Base-by-base conservation (phyloP, 306 rosid species). In the Acacia confusa region DNA sequence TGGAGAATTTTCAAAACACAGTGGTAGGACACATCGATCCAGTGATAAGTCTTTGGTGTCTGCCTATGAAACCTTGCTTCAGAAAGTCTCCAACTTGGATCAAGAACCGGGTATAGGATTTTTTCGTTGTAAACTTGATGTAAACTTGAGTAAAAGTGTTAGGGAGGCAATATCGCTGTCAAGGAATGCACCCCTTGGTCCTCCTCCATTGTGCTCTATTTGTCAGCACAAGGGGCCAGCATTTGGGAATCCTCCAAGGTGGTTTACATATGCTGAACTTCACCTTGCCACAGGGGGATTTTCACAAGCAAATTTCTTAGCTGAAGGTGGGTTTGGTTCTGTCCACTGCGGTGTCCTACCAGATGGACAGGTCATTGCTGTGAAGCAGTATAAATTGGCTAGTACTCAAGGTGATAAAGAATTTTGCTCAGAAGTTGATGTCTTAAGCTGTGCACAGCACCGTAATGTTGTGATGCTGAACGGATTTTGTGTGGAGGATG, bases 261-360 rank as follows among this genome's bases (percentile, higher is more conserved):
- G 97, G 99, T 95, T 95, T 88, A 89, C 93, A 40, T 95, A 81
- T 85, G 86, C 88, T 0, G 97, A 95, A 81, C 88, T 95, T 71
- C 97, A 93, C 74, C 84, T 89, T 48, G 99, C 99, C 78, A 95
- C 99, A 0, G 83, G 91, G 70, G 94, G 98, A 19, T 95, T 95
- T 89, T 92, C 99, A 1, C 89, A 77, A 74, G 89, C 80, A 44
- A 95, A 95, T 84, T 93, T 95, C 86, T 88, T 95, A 90, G 99
- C 99, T 5, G 98, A 95, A 92, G 99, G 99, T 67, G 99, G 99
- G 70, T 95, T 87, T 83, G 99, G 99, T 64, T 93, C 99, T 8
- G 97, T 95, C 20, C 95, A 93, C 85, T 92, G 93, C 9, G 99
- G 99, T 12, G 80, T 88, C 30, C 86, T 95, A 63, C 85, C 89